These are phyloP conservation scores for Adansonia grandidieri DNA, from an alignment of 441 rosid species.

Conservation along the genomic window DNA sequence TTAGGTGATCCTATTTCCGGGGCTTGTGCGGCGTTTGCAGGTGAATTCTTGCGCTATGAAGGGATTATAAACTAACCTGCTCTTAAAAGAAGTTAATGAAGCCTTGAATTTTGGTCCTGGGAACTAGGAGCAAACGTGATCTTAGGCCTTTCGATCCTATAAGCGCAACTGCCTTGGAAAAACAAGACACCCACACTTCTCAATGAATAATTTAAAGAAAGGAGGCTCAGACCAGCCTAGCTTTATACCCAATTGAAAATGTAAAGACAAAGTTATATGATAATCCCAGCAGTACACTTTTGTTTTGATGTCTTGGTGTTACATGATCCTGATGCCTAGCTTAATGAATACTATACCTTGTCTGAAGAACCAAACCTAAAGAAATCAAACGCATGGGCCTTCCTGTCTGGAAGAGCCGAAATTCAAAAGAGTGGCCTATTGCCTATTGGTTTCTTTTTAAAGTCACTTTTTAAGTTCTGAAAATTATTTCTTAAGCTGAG, in stretches of 20 bases:
- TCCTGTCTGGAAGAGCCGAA: not conserved
- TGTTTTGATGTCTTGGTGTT: slow-evolving; percentile 29
- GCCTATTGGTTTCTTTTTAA: slow-evolving; percentile 40
- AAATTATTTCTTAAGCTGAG: not conserved
- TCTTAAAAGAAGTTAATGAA: slow-evolving; percentile 23
- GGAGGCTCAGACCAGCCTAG: slow-evolving; percentile 14
- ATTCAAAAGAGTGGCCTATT: slow-evolving; percentile 29
- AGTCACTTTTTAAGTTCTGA: slow-evolving; percentile 33
- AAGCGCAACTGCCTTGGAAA: slow-evolving; percentile 45
- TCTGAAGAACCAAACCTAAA: slow-evolving; percentile 45
- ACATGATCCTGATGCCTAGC: slow-evolving; percentile 62
- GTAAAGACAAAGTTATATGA: slow-evolving; percentile 61
- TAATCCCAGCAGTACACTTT: slow-evolving; percentile 36
- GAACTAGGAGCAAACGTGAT: slow-evolving; percentile 16
- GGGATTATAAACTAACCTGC: slow-evolving; percentile 42
- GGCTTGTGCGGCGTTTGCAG: not conserved
- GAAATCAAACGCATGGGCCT: slow-evolving; percentile 51
- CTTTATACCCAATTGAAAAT: slow-evolving; percentile 45
- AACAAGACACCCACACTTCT: slow-evolving; percentile 48
- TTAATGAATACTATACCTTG: slow-evolving; percentile 67
- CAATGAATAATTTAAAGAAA: slow-evolving; percentile 32
- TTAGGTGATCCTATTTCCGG: not conserved
- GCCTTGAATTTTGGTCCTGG: slow-evolving; percentile 18
- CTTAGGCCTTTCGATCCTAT: slow-evolving; percentile 35
- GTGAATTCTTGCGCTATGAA: not conserved